These are phyloP conservation scores for Vicia sativa DNA, from an alignment of 306 rosid genomes.

Conservation along the genomic window DNA sequence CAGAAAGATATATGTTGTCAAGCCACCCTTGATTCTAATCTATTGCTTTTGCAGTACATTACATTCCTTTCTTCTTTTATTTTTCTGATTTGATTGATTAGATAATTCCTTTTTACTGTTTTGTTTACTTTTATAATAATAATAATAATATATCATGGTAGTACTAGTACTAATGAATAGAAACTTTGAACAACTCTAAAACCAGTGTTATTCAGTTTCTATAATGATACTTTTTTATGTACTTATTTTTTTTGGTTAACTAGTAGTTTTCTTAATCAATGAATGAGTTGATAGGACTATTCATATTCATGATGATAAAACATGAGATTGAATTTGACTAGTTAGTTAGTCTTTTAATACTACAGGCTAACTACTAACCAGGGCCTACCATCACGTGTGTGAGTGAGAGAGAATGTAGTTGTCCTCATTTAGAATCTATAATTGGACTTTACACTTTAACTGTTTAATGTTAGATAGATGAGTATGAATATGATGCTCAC, in stretches of 20 bases:
- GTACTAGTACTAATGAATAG: not conserved
- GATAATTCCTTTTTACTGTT: slow-evolving; percentile 3
- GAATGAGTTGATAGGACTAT: not conserved
- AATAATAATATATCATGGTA: not conserved
- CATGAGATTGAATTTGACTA: slow-evolving; percentile 16
- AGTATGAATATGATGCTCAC: not conserved
- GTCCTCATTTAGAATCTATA: slow-evolving; percentile 20
- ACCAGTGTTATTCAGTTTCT: not conserved
- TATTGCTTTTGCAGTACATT: slow-evolving; percentile 50
- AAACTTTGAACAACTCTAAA: not conserved
- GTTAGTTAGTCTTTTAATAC: slow-evolving; percentile 3
- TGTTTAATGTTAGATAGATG: not conserved
- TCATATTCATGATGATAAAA: not conserved
- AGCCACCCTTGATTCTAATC: slow-evolving; percentile 47
- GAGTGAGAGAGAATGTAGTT: not conserved
- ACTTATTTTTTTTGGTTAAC: too few relatives aligned
- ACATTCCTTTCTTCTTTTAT: slow-evolving; percentile 27
- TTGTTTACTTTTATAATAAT: not conserved
- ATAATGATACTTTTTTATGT: not conserved
- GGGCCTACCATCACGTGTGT: slow-evolving; percentile 19
- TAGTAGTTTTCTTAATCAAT: not conserved
- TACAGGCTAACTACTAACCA: not conserved
- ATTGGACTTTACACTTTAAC: slow-evolving; percentile 15
- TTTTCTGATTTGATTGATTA: slow-evolving; percentile 45
- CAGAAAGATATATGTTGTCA: slow-evolving; percentile 50